Evolutionary conservation across 345 rosid genomes (phyloP), one percentile per base, ranked within the genome.

Genomic region (Citrus medica): DNA sequence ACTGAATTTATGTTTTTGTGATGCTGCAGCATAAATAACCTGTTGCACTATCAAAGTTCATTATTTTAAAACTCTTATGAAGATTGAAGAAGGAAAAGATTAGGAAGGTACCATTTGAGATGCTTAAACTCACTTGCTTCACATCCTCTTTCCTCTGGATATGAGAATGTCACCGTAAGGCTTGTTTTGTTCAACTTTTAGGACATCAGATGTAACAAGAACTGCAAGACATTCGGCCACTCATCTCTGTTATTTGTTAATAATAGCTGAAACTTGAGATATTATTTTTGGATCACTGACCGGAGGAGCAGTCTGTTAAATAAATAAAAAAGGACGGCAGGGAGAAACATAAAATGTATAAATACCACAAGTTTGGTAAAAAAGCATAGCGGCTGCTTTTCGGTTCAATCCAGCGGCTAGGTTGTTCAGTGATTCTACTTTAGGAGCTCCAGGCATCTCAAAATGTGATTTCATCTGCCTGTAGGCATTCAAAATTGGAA

Each of bases 291-390:
- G 51, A 46, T 46, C 51, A 46, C 9, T 12, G 51, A 46, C 13
- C 17, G 0, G 51, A 3, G 51, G 3, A 46, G 51, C 51, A 46
- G 51, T 46, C 51, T 10, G 51, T 42, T 42, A 42, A 42, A 2
- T 0, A 9, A 2, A 2, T 0, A 5, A 35, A 35, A 42, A 42
- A 7, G 40, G 40, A 37, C 48, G 4, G 51, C 16, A 56, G 13
- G 79, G 46, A 56, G 48, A 75, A 63, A 67, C 14, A 76, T 71
- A 30, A 42, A 55, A 60, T 66, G 64, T 27, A 42, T 65, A 38
- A 8, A 37, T 92, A 95, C 98, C 98, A 73, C 97, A 92, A 42
- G 90, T 88, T 80, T 92, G 98, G 79, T 90, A 93, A 78, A 95
- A 95, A 64, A 93, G 92, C 80, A 86, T 76, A 75, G 99, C 94